These are phyloP conservation scores for Aureobasidium sp. DNA, from an alignment of 2,329 filamentous ascomycete genomes.

Conservation along the genomic window DNA sequence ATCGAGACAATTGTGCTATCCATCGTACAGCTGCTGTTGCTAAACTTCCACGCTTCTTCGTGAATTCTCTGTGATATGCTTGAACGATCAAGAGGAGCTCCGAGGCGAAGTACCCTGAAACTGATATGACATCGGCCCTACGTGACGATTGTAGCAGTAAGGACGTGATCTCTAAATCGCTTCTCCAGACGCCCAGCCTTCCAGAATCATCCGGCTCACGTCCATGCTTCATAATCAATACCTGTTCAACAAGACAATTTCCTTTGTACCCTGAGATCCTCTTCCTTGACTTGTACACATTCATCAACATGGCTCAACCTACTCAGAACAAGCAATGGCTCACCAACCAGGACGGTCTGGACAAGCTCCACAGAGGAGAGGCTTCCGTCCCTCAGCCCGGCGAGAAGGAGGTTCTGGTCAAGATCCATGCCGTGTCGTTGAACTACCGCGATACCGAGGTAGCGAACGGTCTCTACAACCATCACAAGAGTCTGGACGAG, in stretches of 20 bases:
- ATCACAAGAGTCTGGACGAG: conserved; percentile 47
- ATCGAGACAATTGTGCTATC: not conserved
- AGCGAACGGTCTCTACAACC: conserved; percentile 55
- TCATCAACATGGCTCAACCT: conserved; percentile 14
- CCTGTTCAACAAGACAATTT: not conserved
- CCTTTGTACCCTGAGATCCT: not conserved
- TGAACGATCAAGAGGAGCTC: no score
- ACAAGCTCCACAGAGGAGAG: conserved; percentile 28
- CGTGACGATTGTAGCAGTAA: not conserved
- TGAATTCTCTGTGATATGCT: no score
- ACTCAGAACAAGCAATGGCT: conserved; percentile 31
- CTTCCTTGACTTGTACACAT: not conserved
- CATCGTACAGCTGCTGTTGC: no score
- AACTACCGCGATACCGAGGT: conserved; percentile 51
- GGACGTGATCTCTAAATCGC: no score
- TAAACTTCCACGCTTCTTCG: not conserved
- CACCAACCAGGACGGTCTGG: conserved; percentile 34
- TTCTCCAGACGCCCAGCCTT: conserved; percentile 1
- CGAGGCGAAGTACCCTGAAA: not conserved
- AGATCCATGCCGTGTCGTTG: conserved; percentile 43
- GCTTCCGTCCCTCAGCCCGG: conserved; percentile 16
- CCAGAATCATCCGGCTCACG: not conserved
- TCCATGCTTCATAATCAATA: conserved; percentile 5
- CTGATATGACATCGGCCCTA: not conserved
- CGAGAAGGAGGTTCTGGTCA: conserved; percentile 38